Conservation (phyloP, 805 yeast genomes). For the Geotrichum ghanense region DNA sequence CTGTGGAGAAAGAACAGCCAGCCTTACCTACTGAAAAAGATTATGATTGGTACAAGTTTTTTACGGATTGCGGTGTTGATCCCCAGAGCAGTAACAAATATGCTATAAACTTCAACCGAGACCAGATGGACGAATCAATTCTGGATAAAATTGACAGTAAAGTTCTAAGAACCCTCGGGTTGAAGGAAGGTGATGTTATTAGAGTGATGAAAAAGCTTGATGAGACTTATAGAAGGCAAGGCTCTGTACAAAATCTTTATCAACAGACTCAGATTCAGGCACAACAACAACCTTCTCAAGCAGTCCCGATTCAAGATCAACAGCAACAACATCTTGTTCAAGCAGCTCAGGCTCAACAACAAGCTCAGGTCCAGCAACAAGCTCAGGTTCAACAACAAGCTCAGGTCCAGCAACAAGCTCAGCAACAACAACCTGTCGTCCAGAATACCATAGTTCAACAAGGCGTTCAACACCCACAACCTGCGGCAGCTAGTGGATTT, state of each 20-base stretch:
- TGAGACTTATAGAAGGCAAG: conserved; percentile 51
- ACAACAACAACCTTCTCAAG: conserved; percentile 18
- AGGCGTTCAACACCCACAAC: conserved; percentile 30
- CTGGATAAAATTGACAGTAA: conserved; percentile 72
- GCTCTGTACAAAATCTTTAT: conserved; percentile 12
- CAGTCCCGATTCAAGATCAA: conserved; percentile 37
- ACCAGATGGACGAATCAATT: conserved; percentile 83
- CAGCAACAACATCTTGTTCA: conserved; percentile 34
- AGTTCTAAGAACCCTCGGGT: conserved; percentile 78
- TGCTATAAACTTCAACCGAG: conserved; percentile 72
- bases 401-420: conserved; percentile 74
- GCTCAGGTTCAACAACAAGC: conserved; percentile 39
- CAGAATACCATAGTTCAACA: conserved; percentile 31
- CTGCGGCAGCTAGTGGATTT: conserved; percentile 13
- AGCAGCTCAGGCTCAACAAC: conserved; percentile 80
- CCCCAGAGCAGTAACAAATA: conserved; percentile 90
- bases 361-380: too few relatives aligned
- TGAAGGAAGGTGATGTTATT: conserved; percentile 92
- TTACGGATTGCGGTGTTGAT: conserved; percentile 86
- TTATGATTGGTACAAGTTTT: conserved; percentile 95
- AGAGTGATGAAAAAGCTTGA: conserved; percentile 81
- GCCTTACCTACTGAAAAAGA: conserved; percentile 35
- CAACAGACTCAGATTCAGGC: conserved; percentile 62
- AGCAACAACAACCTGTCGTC: conserved; percentile 81
- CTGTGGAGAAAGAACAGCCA: conserved; percentile 9